Percentiles rank a stretch among this genome's conserved stretches.
These are phyloP conservation scores for Leccinum huronense DNA, from an alignment of 1,284 basidiomycete genomes.

Conservation along the genomic window DNA sequence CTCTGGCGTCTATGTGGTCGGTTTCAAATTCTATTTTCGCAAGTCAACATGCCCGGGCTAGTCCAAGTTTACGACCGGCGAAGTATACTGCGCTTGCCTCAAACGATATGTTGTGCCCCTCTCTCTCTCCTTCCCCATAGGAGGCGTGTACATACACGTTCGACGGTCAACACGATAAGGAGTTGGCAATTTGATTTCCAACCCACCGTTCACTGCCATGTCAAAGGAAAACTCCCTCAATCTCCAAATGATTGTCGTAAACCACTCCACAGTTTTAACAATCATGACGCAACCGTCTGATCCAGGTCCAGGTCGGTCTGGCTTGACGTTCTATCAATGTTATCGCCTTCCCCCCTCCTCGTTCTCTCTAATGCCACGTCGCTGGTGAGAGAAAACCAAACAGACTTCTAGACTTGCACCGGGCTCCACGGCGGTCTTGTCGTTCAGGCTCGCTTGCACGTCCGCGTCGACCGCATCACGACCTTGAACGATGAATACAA, in stretches of 20 bases:
- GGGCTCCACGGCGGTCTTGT: neutral
- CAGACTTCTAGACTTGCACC: neutral
- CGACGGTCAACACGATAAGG: slow-evolving; percentile 8
- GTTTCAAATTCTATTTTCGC: slow-evolving; percentile 14
- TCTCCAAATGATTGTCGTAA: slow-evolving; percentile 27
- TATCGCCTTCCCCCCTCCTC: slow-evolving; percentile 2
- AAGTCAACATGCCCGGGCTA: neutral
- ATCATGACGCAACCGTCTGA: slow-evolving; percentile 12
- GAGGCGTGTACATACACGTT: slow-evolving; percentile 6
- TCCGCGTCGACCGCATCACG: slow-evolving; percentile 1
- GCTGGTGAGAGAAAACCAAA: slow-evolving; percentile 11
- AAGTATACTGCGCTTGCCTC: neutral
- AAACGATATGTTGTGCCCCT: neutral
- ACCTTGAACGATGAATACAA: neutral
- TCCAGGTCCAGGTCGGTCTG: neutral
- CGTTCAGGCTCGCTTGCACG: neutral
- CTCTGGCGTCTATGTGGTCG: slow-evolving; percentile 6
- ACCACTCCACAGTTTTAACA: slow-evolving; percentile 17
- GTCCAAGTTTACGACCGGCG: neutral
- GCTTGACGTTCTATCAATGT: neutral
- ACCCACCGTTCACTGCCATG: slow-evolving; percentile 5
- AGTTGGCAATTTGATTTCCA: slow-evolving; percentile 15
- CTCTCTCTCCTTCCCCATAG: neutral
- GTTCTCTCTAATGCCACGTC: slow-evolving; percentile 17
- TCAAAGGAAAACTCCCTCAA: slow-evolving; percentile 15